Evolutionary conservation across 179 eudicot genomes (phyloP), one percentile per base, ranked within the genome.

Genomic region (Vitellaria paradoxa): DNA sequence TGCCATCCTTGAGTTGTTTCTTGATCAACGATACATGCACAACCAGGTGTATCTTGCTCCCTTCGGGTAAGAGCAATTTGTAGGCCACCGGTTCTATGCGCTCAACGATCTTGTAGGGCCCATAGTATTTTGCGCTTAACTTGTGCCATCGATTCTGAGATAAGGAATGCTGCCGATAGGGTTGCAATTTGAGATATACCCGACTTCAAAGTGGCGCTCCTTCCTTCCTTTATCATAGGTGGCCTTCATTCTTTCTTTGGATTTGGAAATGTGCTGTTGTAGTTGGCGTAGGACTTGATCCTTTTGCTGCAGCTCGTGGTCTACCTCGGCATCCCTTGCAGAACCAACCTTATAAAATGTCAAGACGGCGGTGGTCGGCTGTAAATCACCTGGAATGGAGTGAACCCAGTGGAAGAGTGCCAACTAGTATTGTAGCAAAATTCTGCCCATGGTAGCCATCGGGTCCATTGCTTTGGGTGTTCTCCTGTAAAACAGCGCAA

Each of bases 401-500:
- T 65, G 30, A 21, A n/a, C 4, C 68, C 45, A 12, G 37, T 65
- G 11, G 68, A 65, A 5, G 14, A 26, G 9, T 65, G 68, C 14
- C 23, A 65, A 2, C 14, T 18, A 23, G 37, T 65, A 23, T 65
- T 65, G 42, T 65, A 65, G 30, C 68, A 65, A 65, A 65, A 65
- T 11, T 65, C 68, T 20, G 71, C 71, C 71, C 71, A 67, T 40
- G 71, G 3, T 9, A 67, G 47, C 40, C n/a, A 67, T 5, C n/a
- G 3, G 2, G 40, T 40, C 71, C 71, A 67, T 37, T 37, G 40
- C 13, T 18, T 11, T 37, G 71, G 71, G 3, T 67, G 55, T 37
- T 10, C 47, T 9, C 11, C 49, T 14, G 3, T 12, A 17, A 67
- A 67, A 18, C 52, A 67, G 5, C 50, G 47, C 5, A 67, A 40